Percentiles rank a stretch among this genome's conserved stretches.
Conservation (phyloP, 441 rosid genomes). For the Geranium incanum region DNA sequence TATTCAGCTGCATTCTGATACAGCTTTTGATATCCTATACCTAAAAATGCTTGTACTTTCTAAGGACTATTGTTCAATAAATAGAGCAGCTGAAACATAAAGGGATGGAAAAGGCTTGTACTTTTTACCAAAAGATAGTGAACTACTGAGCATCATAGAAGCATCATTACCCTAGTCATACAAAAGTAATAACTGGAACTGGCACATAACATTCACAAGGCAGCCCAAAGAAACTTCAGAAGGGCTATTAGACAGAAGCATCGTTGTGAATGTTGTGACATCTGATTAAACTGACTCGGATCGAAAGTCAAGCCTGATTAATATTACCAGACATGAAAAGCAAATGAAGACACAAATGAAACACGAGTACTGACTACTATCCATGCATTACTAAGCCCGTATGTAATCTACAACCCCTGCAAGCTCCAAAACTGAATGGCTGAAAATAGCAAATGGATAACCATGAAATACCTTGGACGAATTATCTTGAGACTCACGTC, state of each 20-base stretch:
- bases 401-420: background rate
- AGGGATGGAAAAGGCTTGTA: background rate
- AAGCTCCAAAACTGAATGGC: background rate
- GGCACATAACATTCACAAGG: background rate
- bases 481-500: slow-evolving; percentile 40
- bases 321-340: background rate
- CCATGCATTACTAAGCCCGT: background rate
- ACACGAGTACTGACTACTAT: background rate
- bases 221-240: background rate
- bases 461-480: slow-evolving; percentile 44
- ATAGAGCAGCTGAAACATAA: background rate
- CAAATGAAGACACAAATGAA: background rate
- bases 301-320: slow-evolving; percentile 2
- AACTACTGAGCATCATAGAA: background rate
- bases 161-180: background rate
- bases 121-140: background rate
- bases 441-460: slow-evolving; percentile 7
- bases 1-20: background rate
- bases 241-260: background rate
- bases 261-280: background rate
- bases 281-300: background rate
- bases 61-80: background rate
- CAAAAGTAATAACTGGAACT: too few species aligned
- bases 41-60: background rate
- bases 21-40: background rate